Conservation (phyloP, 306 rosid genomes). For the Lupinus albus region DNA sequence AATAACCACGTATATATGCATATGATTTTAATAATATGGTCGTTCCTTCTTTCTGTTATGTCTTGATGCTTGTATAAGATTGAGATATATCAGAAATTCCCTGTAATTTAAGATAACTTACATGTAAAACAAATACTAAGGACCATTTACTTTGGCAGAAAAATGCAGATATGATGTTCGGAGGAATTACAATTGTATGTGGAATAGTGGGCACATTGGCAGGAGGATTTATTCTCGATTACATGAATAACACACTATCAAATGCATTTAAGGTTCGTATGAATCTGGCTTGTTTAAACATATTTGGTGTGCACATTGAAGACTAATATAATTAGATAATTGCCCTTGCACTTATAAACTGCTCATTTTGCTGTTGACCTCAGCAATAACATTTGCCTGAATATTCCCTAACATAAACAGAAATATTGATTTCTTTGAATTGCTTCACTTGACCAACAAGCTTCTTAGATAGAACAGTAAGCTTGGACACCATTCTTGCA, state of each 20-base stretch:
- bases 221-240: slow-evolving; percentile 81
- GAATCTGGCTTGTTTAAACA: background rate
- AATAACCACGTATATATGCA: background rate
- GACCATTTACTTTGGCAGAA: slow-evolving; percentile 56
- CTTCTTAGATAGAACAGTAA: background rate
- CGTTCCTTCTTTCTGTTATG: slow-evolving; percentile 2
- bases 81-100: background rate
- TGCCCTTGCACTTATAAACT: background rate
- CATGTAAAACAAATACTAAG: slow-evolving; percentile 37
- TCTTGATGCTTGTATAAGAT: slow-evolving; percentile 9
- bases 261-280: slow-evolving; percentile 91
- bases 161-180: slow-evolving; percentile 84
- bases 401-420: slow-evolving; percentile 1
- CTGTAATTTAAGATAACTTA: slow-evolving; percentile 13
- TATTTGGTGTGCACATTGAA: slow-evolving; percentile 18
- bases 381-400: background rate
- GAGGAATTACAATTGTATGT: slow-evolving; percentile 77
- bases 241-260: slow-evolving; percentile 57
- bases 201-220: slow-evolving; percentile 88
- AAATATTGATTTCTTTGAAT: slow-evolving; percentile 9
- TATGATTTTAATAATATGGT: slow-evolving; percentile 23
- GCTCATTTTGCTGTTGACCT: background rate
- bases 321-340: slow-evolving; percentile 20
- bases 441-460: background rate
- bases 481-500: slow-evolving; percentile 2